Evolutionary conservation across 2,329 filamentous ascomycete genomes (phyloP).

Genomic region (Ophiocordyceps robertsii): DNA sequence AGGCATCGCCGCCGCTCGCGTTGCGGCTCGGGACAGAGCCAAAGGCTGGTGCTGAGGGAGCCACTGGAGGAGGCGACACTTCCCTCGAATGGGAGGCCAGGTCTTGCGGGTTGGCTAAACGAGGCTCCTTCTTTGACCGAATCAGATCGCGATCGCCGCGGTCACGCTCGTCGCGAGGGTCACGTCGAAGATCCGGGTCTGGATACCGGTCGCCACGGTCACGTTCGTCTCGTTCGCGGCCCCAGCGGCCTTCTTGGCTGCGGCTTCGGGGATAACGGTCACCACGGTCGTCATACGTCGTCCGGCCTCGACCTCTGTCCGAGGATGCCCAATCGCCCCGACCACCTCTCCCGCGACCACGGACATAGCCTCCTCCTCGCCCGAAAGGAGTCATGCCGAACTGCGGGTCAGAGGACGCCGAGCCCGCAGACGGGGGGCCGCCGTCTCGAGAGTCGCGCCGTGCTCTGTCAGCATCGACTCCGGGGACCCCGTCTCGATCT

Average conservation of each 20-base stretch:
- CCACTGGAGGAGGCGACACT: slow-evolving; percentile 42
- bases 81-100: slow-evolving; percentile 32
- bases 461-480: slow-evolving; percentile 53
- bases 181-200: slow-evolving; percentile 26
- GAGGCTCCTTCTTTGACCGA: slow-evolving; percentile 35
- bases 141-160: slow-evolving; percentile 29
- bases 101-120: slow-evolving; percentile 34
- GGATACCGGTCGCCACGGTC: slow-evolving; percentile 30
- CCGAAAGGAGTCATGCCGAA: slow-evolving; percentile 39
- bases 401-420: slow-evolving; percentile 53
- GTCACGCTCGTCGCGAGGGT: slow-evolving; percentile 34
- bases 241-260: slow-evolving; percentile 50
- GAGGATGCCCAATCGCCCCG: slow-evolving; percentile 25
- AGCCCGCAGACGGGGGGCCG: slow-evolving; percentile 55
- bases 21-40: slow-evolving; percentile 39
- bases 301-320: slow-evolving; percentile 40
- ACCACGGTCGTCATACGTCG: slow-evolving; percentile 45
- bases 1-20: slow-evolving; percentile 15
- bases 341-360: slow-evolving; percentile 38
- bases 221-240: slow-evolving; percentile 41
- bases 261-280: slow-evolving; percentile 52
- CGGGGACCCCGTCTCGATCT: slow-evolving; percentile 44
- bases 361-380: slow-evolving; percentile 40
- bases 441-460: slow-evolving; percentile 58
- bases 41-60: slow-evolving; percentile 44